Conservation (phyloP, 768 basidiomycete genomes). For the Podaxis sp. region DNA sequence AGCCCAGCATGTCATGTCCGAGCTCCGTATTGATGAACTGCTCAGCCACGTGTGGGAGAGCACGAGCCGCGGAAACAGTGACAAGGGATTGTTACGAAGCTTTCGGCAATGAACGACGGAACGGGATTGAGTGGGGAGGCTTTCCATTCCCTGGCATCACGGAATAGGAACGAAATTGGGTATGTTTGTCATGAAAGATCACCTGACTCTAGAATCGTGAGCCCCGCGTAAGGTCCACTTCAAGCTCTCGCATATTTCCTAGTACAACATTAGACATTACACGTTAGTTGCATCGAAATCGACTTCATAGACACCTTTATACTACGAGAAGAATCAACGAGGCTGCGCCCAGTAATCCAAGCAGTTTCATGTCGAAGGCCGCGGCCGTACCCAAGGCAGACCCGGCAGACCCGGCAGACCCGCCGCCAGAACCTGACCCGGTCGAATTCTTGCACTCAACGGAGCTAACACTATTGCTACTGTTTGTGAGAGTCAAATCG, state of each 20-base stretch:
- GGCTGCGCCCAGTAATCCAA: slow-evolving; percentile 4
- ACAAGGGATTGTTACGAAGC: neutral
- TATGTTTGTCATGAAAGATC: neutral
- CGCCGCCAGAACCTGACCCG: slow-evolving; percentile 9
- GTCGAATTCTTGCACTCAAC: slow-evolving; percentile 37
- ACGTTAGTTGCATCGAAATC: neutral
- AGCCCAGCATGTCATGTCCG: neutral
- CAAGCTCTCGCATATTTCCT: neutral
- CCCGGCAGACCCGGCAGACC: slow-evolving; percentile 9
- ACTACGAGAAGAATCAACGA: slow-evolving; percentile 20
- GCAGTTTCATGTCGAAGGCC: neutral
- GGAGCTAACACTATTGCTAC: slow-evolving; percentile 45
- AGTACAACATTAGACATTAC: neutral
- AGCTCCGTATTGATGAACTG: neutral
- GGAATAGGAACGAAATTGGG: neutral
- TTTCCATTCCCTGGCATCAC: neutral
- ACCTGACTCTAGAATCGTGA: neutral
- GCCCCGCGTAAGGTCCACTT: neutral
- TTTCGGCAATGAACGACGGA: neutral
- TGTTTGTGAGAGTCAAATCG: slow-evolving; percentile 64
- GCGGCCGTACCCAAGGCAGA: slow-evolving; percentile 10
- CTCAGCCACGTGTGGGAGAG: neutral
- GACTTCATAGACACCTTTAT: neutral
- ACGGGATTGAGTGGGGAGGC: neutral
- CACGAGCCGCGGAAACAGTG: neutral